These are phyloP conservation scores for Serendipita sp. DNA, from an alignment of 768 basidiomycete genomes.

Conservation along the genomic window DNA sequence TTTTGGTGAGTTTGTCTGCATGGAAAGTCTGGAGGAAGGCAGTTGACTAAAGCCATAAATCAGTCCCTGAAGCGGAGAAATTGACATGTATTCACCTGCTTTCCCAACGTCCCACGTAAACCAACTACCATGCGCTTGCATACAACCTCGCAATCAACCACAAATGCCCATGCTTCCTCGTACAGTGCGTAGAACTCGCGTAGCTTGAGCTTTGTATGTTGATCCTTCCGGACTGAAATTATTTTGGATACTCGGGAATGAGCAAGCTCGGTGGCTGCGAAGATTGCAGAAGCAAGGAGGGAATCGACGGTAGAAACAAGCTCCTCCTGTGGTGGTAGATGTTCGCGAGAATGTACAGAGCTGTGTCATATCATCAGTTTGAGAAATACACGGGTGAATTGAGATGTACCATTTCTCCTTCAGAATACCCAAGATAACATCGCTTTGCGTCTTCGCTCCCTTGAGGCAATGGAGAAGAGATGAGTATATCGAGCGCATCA, in stretches of 20 bases:
- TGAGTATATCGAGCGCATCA: slow-evolving; percentile 46
- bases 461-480: slow-evolving; percentile 49
- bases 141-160: slow-evolving; percentile 71
- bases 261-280: slow-evolving; percentile 68
- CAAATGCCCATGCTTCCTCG: slow-evolving; percentile 77
- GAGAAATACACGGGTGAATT: no score
- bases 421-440: slow-evolving; percentile 36
- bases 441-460: slow-evolving; percentile 46
- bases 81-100: slow-evolving; percentile 37
- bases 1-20: slow-evolving; percentile 55
- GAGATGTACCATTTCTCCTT: not conserved
- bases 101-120: slow-evolving; percentile 67
- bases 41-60: slow-evolving; percentile 44
- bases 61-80: not conserved
- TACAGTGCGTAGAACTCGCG: slow-evolving; percentile 67
- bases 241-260: slow-evolving; percentile 70
- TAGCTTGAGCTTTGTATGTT: slow-evolving; percentile 57
- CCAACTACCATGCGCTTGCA: slow-evolving; percentile 87
- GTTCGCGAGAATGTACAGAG: no score
- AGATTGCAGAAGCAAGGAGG: slow-evolving; percentile 42
- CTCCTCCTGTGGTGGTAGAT: no score
- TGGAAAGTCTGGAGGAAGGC: slow-evolving; percentile 78
- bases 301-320: not conserved
- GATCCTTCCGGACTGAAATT: slow-evolving; percentile 59
- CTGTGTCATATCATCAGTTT: no score